Conservation (phyloP, 2,329 filamentous ascomycete species). For the Beauveria australis region DNA sequence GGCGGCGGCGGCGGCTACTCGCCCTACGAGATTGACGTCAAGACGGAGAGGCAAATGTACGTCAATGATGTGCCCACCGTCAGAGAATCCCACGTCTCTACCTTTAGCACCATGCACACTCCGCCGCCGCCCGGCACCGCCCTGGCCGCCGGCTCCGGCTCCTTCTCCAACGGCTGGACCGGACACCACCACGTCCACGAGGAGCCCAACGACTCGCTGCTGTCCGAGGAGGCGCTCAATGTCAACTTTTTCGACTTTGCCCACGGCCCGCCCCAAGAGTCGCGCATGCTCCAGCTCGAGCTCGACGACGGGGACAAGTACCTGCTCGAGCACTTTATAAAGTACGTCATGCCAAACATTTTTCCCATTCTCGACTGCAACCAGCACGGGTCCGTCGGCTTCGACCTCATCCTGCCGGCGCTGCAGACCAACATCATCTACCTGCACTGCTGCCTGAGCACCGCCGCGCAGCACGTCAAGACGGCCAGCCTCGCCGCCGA, state of each 20-base stretch:
- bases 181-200: slow-evolving; percentile 22
- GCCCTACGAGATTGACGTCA: slow-evolving; percentile 91
- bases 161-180: slow-evolving; percentile 55
- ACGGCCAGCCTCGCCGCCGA: slow-evolving; percentile 41
- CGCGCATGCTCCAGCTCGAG: slow-evolving; percentile 65
- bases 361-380: slow-evolving; percentile 90
- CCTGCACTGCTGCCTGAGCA: slow-evolving; percentile 90
- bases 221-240: slow-evolving; percentile 57
- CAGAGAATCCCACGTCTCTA: slow-evolving; percentile 79
- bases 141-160: slow-evolving; percentile 55
- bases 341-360: slow-evolving; percentile 76
- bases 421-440: slow-evolving; percentile 89
- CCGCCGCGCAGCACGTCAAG: slow-evolving; percentile 88
- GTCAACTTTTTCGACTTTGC: slow-evolving; percentile 79
- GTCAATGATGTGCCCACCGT: slow-evolving; percentile 83
- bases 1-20: slow-evolving; percentile 42
- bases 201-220: slow-evolving; percentile 54
- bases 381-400: slow-evolving; percentile 72
- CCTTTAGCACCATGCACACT: slow-evolving; percentile 83
- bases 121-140: slow-evolving; percentile 64
- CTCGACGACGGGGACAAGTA: slow-evolving; percentile 83
- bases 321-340: slow-evolving; percentile 83
- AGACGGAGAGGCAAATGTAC: slow-evolving; percentile 89
- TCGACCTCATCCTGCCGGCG: slow-evolving; percentile 77
- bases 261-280: slow-evolving; percentile 54